Percentiles rank a stretch among this genome's conserved stretches.
These are phyloP conservation scores for Ilex paraguariensis DNA, from an alignment of 305 asterid species.

Conservation along the genomic window DNA sequence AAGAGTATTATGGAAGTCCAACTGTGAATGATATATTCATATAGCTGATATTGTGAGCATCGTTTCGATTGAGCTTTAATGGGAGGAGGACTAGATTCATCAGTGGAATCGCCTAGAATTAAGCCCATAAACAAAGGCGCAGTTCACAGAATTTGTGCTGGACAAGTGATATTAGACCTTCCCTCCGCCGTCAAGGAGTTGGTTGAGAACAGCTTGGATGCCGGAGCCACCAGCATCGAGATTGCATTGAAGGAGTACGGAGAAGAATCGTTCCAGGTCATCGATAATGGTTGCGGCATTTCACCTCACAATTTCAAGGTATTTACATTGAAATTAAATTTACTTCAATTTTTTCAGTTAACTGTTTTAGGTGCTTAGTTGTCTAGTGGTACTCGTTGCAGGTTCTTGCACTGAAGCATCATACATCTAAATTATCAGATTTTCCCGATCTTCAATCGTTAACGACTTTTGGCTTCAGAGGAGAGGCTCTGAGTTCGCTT, in stretches of 20 bases:
- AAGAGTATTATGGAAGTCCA: too few relatives aligned
- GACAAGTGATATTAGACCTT: conserved; percentile 88
- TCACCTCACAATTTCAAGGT: conserved; percentile 79
- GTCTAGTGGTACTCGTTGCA: conserved; percentile 20
- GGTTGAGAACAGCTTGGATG: conserved; percentile 97
- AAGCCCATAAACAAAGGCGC: conserved; percentile 63
- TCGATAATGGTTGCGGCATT: conserved; percentile 89
- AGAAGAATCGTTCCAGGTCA: conserved; percentile 76
- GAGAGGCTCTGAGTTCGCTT: conserved; percentile 94
- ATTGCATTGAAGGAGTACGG: conserved; percentile 74
- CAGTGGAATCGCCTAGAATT: conserved; percentile 29
- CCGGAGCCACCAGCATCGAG: conserved; percentile 88
- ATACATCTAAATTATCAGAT: conserved; percentile 82
- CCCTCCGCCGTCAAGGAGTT: conserved; percentile 97
- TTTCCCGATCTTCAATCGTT: conserved; percentile 83
- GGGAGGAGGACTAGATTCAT: conserved; percentile 20
- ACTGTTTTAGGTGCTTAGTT: neutral
- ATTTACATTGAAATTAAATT: neutral
- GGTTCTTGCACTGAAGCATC: conserved; percentile 88
- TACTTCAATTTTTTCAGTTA: neutral
- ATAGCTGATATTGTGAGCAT: too few relatives aligned
- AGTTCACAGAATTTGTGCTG: conserved; percentile 81
- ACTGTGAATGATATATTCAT: too few relatives aligned
- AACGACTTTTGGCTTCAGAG: conserved; percentile 91
- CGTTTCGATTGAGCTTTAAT: neutral